A percentile compares a stretch with the other conserved stretches of the same genome.
phyloP scores from a whole-genome alignment of 257 asterid genomes.

The Penstemon newberryi region DNA sequence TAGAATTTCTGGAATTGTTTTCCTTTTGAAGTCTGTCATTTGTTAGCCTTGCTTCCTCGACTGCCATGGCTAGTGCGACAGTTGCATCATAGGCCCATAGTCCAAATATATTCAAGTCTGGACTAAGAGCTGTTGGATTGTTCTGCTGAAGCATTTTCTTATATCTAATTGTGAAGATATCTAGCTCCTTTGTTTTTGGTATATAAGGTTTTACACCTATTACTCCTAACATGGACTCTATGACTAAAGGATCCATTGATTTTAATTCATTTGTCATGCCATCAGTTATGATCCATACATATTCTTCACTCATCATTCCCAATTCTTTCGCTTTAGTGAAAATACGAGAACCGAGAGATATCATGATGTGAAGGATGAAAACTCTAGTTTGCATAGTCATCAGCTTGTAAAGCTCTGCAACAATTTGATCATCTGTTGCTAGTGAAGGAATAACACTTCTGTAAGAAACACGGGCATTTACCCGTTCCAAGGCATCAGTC shows the following conservation, averaged over 20 bases:
- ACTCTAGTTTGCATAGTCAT: constrained; percentile 60
- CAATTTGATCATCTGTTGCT: constrained; percentile 47
- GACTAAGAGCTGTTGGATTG: constrained; percentile 18
- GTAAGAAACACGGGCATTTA: constrained; percentile 41
- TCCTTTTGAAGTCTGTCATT: constrained; percentile 23
- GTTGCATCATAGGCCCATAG: constrained; percentile 58
- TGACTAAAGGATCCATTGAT: constrained; percentile 25
- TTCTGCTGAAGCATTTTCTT: constrained; percentile 23
- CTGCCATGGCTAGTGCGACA: constrained; percentile 52
- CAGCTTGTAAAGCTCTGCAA: constrained; percentile 41
- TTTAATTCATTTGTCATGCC: constrained; percentile 36
- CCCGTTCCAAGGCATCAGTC: constrained; percentile 39
- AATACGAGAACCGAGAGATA: constrained; percentile 37
- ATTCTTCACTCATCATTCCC: constrained; percentile 51
- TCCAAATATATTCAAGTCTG: constrained; percentile 35
- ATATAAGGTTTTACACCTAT: constrained; percentile 48
- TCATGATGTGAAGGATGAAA: constrained; percentile 45
- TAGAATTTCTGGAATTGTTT: constrained; percentile 29
- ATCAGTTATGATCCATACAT: constrained; percentile 54
- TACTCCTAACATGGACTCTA: constrained; percentile 57
- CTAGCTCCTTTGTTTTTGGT: constrained; percentile 31
- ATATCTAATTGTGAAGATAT: constrained; percentile 38
- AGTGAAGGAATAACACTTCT: constrained; percentile 39
- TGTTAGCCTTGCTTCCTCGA: constrained; percentile 31
- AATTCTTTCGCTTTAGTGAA: constrained; percentile 36